Conservation (phyloP, 345 rosid species). For the Salix exigua region DNA sequence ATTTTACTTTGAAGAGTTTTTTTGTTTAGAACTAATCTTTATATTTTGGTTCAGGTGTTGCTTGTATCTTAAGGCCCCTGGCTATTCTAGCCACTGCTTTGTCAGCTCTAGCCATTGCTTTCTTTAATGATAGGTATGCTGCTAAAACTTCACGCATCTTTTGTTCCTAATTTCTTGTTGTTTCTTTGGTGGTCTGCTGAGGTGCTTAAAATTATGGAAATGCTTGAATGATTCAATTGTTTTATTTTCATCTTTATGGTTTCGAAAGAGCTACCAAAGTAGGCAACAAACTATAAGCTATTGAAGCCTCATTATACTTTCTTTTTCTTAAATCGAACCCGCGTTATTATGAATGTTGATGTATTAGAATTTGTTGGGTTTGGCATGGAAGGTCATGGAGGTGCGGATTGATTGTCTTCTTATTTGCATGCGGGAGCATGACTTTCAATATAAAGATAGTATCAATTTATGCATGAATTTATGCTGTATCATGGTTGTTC, state of each 20-base stretch:
- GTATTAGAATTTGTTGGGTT: not conserved
- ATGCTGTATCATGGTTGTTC: not conserved
- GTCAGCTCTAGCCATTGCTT: slow-evolving; percentile 65
- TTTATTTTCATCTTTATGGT: not conserved
- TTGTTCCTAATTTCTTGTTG: not conserved
- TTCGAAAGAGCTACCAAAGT: not conserved
- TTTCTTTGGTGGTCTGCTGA: not conserved
- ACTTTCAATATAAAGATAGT: not conserved
- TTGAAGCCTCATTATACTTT: not conserved
- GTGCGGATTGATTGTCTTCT: not conserved
- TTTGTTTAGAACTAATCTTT: slow-evolving; percentile 29
- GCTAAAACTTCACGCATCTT: not conserved
- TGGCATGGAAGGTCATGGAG: not conserved
- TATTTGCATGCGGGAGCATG: not conserved
- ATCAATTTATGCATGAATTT: not conserved
- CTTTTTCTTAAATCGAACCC: not conserved
- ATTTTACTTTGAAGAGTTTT: not conserved
- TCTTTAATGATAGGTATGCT: slow-evolving; percentile 84
- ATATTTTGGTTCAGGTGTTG: slow-evolving; percentile 34
- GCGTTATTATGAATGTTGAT: not conserved
- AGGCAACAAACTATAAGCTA: not conserved
- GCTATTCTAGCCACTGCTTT: slow-evolving; percentile 62
- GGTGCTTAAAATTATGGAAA: not conserved
- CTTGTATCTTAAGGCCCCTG: slow-evolving; percentile 68
- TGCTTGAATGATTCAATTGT: not conserved